A percentile compares a stretch with the other conserved stretches of the same genome.
phyloP scores from a whole-genome alignment of 2,329 filamentous ascomycete genomes.

The Thielaviopsis punctulata region DNA sequence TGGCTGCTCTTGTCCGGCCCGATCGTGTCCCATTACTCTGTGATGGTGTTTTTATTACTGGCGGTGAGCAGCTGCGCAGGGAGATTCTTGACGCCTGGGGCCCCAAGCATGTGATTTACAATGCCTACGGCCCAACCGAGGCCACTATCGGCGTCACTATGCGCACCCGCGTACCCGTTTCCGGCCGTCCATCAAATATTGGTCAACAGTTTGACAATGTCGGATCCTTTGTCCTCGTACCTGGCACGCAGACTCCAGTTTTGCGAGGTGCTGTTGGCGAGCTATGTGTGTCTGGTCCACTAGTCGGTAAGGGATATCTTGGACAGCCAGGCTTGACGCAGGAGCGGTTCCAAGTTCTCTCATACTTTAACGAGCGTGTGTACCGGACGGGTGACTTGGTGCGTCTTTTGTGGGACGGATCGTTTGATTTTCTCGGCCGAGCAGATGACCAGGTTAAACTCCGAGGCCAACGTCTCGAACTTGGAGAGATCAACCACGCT shows the following conservation, averaged over 20 bases:
- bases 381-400: constrained; percentile 87
- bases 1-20: constrained; percentile 63
- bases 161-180: constrained; percentile 60
- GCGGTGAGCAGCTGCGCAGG: constrained; percentile 73
- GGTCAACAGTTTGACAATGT: constrained; percentile 78
- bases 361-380: constrained; percentile 39
- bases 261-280: constrained; percentile 68
- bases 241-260: constrained; percentile 52
- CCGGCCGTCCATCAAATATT: constrained; percentile 75
- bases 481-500: constrained; percentile 77
- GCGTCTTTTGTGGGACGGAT: constrained; percentile 59
- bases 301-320: constrained; percentile 81
- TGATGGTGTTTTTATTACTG: constrained; percentile 79
- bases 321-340: constrained; percentile 61
- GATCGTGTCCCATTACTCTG: constrained; percentile 66
- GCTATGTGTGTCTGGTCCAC: constrained; percentile 69
- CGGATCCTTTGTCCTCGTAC: constrained; percentile 60
- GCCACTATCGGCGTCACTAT: constrained; percentile 87
- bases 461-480: constrained; percentile 73
- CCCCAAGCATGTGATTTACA: constrained; percentile 64
- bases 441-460: constrained; percentile 88
- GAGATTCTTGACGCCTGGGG: constrained; percentile 84
- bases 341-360: constrained; percentile 56
- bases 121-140: constrained; percentile 84
- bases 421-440: constrained; percentile 74